A percentile compares a stretch with the other conserved stretches of the same genome.
These are phyloP conservation scores for Fusarium oligoseptatum DNA, from an alignment of 2,329 filamentous ascomycete species.

Conservation along the genomic window DNA sequence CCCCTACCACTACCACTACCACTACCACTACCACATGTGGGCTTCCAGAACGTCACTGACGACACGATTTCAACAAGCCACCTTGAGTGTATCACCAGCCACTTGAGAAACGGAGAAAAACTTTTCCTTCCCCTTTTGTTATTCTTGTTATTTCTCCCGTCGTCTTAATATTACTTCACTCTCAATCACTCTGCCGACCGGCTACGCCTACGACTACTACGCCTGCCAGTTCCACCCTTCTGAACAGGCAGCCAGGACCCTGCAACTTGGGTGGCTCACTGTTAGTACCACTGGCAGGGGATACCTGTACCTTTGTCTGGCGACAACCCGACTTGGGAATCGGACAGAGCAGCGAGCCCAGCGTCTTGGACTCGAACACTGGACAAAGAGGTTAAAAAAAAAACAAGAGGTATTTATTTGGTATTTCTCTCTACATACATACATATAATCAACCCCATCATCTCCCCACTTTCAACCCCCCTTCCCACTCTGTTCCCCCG, in stretches of 20 bases:
- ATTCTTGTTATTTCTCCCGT: not conserved
- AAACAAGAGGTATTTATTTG: conserved; percentile 8
- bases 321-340: conserved; percentile 9
- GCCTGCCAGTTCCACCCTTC: conserved; percentile 4
- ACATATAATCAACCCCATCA: not conserved
- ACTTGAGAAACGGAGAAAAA: conserved; percentile 1
- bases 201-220: not conserved
- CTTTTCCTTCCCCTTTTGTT: not conserved
- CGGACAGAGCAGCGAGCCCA: not conserved
- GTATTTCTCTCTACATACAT: not conserved
- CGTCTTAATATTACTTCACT: not conserved
- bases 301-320: conserved; percentile 7
- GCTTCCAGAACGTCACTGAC: conserved; percentile 3
- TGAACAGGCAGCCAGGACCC: conserved; percentile 23
- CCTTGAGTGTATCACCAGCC: conserved; percentile 1
- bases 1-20: not conserved
- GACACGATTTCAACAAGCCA: conserved; percentile 4
- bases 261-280: conserved; percentile 16
- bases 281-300: conserved; percentile 14
- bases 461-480: not conserved
- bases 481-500: not conserved
- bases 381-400: not conserved
- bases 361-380: conserved; percentile 2
- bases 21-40: not conserved
- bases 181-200: conserved; percentile 11